A percentile compares a stretch with the other conserved stretches of the same genome.
Evolutionary conservation across 352 stramenopile species (phyloP).

Genomic region (Thalassiosira sp.): DNA sequence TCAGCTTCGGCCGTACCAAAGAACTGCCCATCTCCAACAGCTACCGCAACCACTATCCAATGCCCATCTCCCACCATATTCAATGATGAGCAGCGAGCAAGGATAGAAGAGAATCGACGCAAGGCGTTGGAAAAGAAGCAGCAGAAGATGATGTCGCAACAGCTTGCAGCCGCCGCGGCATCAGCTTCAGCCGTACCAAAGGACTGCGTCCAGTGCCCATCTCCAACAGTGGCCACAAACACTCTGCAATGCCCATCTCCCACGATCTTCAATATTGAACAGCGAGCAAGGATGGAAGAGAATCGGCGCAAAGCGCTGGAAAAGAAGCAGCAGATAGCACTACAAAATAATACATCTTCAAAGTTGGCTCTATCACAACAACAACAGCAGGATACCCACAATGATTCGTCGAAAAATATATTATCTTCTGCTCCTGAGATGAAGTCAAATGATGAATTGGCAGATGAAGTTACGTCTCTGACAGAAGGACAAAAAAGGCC

Average conservation of each 20-base stretch:
- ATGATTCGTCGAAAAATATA: no score
- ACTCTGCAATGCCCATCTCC: no score
- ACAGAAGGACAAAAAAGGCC: background rate
- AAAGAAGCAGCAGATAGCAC: background rate
- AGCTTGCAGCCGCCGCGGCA: no score
- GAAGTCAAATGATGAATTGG: background rate
- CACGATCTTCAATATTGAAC: background rate
- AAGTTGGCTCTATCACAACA: background rate
- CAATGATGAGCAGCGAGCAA: conserved; percentile 18
- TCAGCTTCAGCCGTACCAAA: background rate
- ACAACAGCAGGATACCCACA: no score
- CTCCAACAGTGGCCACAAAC: background rate
- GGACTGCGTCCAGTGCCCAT: background rate
- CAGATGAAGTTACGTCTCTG: no score
- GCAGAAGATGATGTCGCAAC: no score
- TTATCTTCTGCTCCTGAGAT: background rate
- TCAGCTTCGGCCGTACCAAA: background rate
- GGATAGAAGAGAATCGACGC: conserved; percentile 22
- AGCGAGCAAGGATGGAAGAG: background rate
- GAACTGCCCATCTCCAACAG: background rate
- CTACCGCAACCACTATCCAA: background rate
- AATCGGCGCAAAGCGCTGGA: background rate
- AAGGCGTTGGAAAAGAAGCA: conserved; percentile 28
- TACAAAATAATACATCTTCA: background rate
- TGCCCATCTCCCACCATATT: background rate